Percentiles rank a stretch among this genome's conserved stretches.
Conservation (phyloP, 306 rosid genomes). For the Ceratonia siliqua region DNA sequence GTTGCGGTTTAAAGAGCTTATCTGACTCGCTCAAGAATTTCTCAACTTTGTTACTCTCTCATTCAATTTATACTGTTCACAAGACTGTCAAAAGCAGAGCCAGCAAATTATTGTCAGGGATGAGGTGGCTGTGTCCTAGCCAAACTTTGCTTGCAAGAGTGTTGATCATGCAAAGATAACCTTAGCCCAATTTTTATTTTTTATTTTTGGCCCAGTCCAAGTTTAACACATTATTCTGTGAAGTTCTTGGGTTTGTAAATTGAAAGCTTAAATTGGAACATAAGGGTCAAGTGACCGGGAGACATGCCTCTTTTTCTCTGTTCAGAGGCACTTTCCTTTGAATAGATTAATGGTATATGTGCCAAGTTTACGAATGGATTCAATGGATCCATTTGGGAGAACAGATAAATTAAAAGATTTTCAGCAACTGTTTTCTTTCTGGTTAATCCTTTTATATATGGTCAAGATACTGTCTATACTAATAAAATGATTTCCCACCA, state of each 20-base stretch:
- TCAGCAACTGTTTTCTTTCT: not conserved
- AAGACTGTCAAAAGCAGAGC: not conserved
- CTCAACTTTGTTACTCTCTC: not conserved
- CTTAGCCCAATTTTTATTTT: not conserved
- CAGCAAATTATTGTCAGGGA: not conserved
- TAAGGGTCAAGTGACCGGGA: not conserved
- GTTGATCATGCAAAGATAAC: not conserved
- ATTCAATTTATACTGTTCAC: not conserved
- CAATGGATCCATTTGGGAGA: not conserved
- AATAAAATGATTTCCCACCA: not conserved
- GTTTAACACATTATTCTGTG: not conserved
- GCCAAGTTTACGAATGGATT: not conserved
- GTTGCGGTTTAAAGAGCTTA: conserved; percentile 28
- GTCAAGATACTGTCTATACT: not conserved
- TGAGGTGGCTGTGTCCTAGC: not conserved
- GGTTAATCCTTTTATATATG: not conserved
- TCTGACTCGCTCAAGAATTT: not conserved
- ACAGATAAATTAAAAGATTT: not conserved
- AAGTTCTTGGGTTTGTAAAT: conserved; percentile 4
- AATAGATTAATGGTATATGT: not conserved
- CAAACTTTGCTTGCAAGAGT: conserved; percentile 21
- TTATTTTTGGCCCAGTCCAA: conserved; percentile 13
- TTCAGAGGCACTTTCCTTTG: not conserved
- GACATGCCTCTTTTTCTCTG: not conserved
- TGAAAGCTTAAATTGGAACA: too few relatives aligned